phyloP scores from a whole-genome alignment of 306 rosid species.

The Prunus kanzakura region DNA sequence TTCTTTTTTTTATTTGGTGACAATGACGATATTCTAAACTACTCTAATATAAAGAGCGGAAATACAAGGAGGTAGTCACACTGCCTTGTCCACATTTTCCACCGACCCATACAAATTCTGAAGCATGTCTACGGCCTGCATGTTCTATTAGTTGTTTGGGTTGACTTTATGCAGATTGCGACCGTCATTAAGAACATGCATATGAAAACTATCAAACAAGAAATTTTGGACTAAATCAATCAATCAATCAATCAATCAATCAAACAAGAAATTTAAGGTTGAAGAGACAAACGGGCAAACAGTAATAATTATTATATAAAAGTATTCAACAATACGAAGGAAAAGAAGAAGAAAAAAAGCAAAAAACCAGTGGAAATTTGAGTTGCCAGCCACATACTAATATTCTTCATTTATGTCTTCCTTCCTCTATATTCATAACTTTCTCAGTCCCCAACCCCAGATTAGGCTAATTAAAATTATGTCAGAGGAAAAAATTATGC shows the following conservation, averaged over 20 bases:
- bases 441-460: not conserved
- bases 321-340: no score
- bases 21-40: no score
- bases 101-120: not conserved
- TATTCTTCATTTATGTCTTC: not conserved
- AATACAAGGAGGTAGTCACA: no score
- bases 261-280: not conserved
- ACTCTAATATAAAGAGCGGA: no score
- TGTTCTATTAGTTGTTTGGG: not conserved
- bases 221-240: no score
- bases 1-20: fast-evolving
- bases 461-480: not conserved
- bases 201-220: no score
- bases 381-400: no score
- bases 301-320: no score
- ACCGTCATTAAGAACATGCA: not conserved
- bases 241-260: not conserved
- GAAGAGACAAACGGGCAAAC: not conserved
- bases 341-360: no score
- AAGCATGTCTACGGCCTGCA: not conserved
- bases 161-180: not conserved
- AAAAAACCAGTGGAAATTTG: no score
- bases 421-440: not conserved
- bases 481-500: not conserved
- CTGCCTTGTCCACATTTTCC: no score